phyloP scores from a whole-genome alignment of 805 yeast genomes.

The Wickerhamiella qilinensis region DNA sequence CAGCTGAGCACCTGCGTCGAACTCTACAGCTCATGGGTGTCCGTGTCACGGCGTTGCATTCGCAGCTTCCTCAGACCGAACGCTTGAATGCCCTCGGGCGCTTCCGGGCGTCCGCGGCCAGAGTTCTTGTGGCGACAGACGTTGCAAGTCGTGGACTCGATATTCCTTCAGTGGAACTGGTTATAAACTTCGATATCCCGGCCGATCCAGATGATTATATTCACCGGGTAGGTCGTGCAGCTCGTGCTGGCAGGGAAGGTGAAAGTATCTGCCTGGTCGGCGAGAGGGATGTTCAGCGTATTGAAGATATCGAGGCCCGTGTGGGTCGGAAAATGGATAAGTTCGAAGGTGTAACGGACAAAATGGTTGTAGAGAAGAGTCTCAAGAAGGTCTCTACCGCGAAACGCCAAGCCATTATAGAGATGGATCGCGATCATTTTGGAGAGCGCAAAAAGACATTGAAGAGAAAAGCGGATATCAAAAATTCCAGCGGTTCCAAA shows the following conservation, averaged over 20 bases:
- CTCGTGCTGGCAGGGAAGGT: constrained; percentile 91
- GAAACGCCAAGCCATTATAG: constrained; percentile 79
- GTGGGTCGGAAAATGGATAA: constrained; percentile 67
- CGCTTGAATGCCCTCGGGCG: constrained; percentile 83
- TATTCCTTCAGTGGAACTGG: constrained; percentile 83
- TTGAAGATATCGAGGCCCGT: constrained; percentile 75
- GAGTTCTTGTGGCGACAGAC: constrained; percentile 86
- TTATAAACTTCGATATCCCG: constrained; percentile 83
- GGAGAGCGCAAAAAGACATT: constrained; percentile 54
- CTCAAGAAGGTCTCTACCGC: constrained; percentile 61
- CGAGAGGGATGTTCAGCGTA: constrained; percentile 68
- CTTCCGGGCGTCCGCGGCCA: constrained; percentile 87
- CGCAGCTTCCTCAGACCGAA: constrained; percentile 87
- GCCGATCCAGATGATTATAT: constrained; percentile 93
- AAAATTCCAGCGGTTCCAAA: no score
- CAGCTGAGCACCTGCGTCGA: constrained; percentile 78
- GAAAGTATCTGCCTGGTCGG: constrained; percentile 68
- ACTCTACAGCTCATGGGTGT: constrained; percentile 57
- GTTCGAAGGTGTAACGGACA: constrained; percentile 56
- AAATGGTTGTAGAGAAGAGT: constrained; percentile 55
- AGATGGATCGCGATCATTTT: constrained; percentile 80
- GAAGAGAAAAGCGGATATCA: constrained; percentile 23
- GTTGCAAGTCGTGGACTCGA: constrained; percentile 96
- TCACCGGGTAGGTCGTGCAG: constrained; percentile 97
- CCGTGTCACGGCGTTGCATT: constrained; percentile 78